These are phyloP conservation scores for Pestalotiopsis sp. DNA, from an alignment of 2,329 filamentous ascomycete genomes.

Conservation along the genomic window DNA sequence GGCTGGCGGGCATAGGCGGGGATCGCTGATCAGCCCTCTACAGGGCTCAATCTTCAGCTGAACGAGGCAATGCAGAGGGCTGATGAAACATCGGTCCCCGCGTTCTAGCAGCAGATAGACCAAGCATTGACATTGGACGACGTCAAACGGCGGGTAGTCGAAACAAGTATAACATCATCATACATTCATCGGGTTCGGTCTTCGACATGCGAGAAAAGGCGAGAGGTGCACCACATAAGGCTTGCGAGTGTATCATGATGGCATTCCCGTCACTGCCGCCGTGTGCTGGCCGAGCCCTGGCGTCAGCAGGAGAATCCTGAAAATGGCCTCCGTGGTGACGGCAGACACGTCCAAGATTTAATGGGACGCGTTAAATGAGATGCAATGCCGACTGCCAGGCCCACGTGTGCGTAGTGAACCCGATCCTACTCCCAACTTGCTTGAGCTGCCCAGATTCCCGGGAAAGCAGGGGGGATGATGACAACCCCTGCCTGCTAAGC, in stretches of 20 bases:
- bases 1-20: background rate
- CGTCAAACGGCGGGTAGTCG: background rate
- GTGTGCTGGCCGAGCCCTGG: background rate
- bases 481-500: background rate
- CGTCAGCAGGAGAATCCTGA: background rate
- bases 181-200: background rate
- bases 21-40: background rate
- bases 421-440: background rate
- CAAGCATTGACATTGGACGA: background rate
- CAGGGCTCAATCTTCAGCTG: background rate
- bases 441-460: background rate
- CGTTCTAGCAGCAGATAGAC: background rate
- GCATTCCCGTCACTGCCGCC: background rate
- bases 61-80: background rate
- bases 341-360: background rate
- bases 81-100: conserved; percentile 1
- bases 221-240: no score
- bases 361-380: background rate
- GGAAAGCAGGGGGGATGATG: background rate
- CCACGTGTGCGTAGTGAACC: background rate
- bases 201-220: background rate
- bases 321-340: background rate
- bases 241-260: background rate
- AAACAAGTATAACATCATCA: conserved; percentile 3
- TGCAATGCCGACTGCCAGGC: background rate